Base-by-base conservation (phyloP, 2,329 filamentous ascomycete species). In the Venturia nashicola region DNA sequence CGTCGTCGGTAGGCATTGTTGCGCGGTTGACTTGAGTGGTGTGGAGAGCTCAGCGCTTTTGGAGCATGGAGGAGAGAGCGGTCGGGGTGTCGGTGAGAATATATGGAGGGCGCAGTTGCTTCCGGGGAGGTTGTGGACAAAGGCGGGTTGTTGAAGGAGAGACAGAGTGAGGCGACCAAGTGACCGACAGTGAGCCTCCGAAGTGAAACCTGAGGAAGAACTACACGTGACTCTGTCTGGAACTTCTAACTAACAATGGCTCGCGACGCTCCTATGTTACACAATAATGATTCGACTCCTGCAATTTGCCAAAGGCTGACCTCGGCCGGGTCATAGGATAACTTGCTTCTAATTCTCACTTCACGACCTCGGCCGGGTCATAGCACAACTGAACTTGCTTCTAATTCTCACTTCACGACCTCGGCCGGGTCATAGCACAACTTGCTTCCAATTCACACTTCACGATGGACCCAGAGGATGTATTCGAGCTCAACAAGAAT, bases 1-100 rank as follows among this genome's bases (percentile, higher is more conserved):
- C 55, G 34, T 57, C 57, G 63, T 48, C 63, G 44, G 54, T 62
- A 23, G 54, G 63, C 40, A 43, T 39, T 51, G 44, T 64, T 54
- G 59, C 51, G 32, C 51, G 36, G 51, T 57, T 57, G 51, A 46
- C 59, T 43, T 18, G 36, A 20, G 34, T 59, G 34, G 34, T 39
- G 55, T 59, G 34, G 27, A 20, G 34, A 7, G n/a, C 40, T 61
- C 39, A 43, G 59, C 59, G 43, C 59, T 9, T 39, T 40, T 27
- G 27, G 36, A 16, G 43, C 43, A 46, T 42, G 43, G 59, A 61
- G 59, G 59, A 46, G 23, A 32, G 14, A 16, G 20, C 16, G 16
- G n/a, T 61, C 23, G 59, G 59, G 14, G 39, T 1, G 34, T 44
- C n/a, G 20, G 36, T 34, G 5, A 5, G 14, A 4, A 18, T 46